Conservation (phyloP, 768 basidiomycete species). For the Lactifluus hygrophoroides region DNA sequence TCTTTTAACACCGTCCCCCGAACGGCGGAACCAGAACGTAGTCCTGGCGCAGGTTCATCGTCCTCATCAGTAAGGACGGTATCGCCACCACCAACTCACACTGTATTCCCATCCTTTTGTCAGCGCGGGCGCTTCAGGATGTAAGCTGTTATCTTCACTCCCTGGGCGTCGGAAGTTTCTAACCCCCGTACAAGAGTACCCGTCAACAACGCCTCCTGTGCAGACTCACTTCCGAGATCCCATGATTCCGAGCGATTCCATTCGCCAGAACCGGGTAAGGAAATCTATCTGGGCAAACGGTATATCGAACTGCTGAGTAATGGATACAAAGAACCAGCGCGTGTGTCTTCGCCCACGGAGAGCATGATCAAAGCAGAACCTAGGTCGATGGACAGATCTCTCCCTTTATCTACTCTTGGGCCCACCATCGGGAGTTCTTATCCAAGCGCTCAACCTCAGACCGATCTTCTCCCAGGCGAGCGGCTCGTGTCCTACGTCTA, state of each 20-base stretch:
- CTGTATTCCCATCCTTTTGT: neutral
- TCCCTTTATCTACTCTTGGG: neutral
- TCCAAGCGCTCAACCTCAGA: neutral
- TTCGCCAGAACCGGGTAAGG: constrained; percentile 2
- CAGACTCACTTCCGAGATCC: neutral
- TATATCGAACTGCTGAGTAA: neutral
- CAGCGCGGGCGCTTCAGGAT: constrained; percentile 8
- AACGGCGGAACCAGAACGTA: neutral
- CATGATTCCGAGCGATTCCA: neutral
- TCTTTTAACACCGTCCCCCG: neutral
- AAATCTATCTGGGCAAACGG: neutral
- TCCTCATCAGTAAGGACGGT: constrained; percentile 6
- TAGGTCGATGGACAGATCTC: neutral
- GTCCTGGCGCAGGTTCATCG: neutral
- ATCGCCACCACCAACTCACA: neutral
- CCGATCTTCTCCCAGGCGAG: neutral
- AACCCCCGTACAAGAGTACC: neutral
- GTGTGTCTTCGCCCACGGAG: neutral
- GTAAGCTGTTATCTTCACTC: neutral
- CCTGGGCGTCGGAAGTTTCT: neutral
- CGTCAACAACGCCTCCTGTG: neutral
- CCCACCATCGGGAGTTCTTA: neutral
- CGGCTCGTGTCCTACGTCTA: constrained; percentile 23
- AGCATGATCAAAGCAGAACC: neutral
- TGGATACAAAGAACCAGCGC: neutral